Evolutionary conservation across 129 eudicot species (phyloP), one percentile per base, ranked within the genome.

Genomic region (Artemisia tridentata): DNA sequence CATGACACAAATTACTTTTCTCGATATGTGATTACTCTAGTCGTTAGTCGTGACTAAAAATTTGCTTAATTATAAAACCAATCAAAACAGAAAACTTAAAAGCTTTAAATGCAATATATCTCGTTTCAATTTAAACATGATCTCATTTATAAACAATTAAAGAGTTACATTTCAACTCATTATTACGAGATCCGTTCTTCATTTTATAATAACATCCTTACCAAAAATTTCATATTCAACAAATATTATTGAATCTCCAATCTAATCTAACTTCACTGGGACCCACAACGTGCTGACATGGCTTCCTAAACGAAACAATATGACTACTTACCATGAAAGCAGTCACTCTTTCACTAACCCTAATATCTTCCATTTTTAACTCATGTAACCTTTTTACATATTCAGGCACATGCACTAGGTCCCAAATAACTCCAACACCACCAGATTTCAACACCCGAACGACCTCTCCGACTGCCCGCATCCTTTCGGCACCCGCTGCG

Each of bases 371-470:
- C 98, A 92, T 92, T 79, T 76, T 86, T 77, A 89, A 72, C 57
- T 92, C 98, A 1, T 81, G 88, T 56, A 92, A 59, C 67, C 96
- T 79, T 64, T 71, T 78, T 21, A 92, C 95, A 54, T 89, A 89
- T 88, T 92, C 98, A 62, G 92, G 88, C 79, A 81, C 92, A 74
- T 92, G 92, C 16, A 85, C 79, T 29, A 89, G 86, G 83, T 92
- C 98, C 98, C 98, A 92, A 63, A 92, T 85, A 27, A 92, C 96
- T 46, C 90, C 98, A 0, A 85, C 86, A 10, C 96, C 96, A 5
- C 96, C 98, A 0, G 82, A 71, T 63, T 87, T 89, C 73, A 92
- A 29, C 31, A 92, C 98, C 84, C 98, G 63, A 74, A 89, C 98
- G 70, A 87, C 76, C 71, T 92, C 98, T 43, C 88, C 96, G 58